Conservation (phyloP, 2,329 filamentous ascomycete species). For the Teratosphaeriaceae sp. region DNA sequence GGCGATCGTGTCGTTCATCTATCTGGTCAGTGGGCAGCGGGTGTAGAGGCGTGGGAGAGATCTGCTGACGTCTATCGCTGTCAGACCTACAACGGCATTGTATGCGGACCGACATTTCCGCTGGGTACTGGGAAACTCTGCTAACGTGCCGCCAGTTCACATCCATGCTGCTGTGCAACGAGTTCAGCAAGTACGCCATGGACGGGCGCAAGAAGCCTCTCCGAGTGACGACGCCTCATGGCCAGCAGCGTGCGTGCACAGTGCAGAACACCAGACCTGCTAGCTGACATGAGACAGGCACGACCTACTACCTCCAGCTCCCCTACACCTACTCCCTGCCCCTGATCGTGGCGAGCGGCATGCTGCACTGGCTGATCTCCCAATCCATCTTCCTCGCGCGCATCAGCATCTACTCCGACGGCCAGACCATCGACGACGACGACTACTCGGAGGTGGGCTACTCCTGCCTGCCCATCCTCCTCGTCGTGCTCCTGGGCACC, state of each 20-base stretch:
- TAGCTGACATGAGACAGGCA: constrained; percentile 2
- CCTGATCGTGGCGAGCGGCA: constrained; percentile 26
- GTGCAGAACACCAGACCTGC: neutral
- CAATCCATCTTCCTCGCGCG: constrained; percentile 38
- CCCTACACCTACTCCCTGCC: constrained; percentile 35
- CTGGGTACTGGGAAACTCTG: too few species aligned
- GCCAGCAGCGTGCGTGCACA: constrained; percentile 26
- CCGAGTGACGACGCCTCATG: constrained; percentile 32
- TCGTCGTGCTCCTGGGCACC: neutral
- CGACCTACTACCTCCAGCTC: constrained; percentile 36
- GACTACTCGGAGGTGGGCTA: constrained; percentile 1
- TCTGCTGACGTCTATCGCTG: too few species aligned
- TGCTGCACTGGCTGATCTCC: constrained; percentile 41
- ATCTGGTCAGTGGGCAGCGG: too few species aligned
- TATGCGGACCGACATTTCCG: too few species aligned
- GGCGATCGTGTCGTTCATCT: constrained; percentile 40
- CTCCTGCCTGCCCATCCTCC: neutral
- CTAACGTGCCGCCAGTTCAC: neutral
- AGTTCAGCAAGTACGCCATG: constrained; percentile 39
- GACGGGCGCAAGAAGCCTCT: constrained; percentile 25
- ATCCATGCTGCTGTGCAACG: constrained; percentile 39
- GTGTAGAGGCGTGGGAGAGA: too few species aligned
- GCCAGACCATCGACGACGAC: neutral
- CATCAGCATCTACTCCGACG: constrained; percentile 16
- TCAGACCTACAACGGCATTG: constrained; percentile 38